These are phyloP conservation scores for Rasamsonia emersonii DNA, from an alignment of 2,329 filamentous ascomycete species.

Conservation along the genomic window DNA sequence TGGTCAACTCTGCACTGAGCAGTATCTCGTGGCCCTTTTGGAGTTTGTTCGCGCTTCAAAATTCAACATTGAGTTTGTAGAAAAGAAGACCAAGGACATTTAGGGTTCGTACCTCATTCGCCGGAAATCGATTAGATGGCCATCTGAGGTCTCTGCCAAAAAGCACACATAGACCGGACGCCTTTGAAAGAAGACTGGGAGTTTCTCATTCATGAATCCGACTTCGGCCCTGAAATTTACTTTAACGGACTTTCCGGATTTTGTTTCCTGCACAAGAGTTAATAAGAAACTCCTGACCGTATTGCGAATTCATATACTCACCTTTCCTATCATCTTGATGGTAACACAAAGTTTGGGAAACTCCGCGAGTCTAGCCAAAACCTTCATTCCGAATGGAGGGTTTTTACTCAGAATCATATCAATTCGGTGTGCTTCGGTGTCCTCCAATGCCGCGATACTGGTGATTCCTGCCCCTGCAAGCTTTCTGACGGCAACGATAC, in stretches of 20 bases:
- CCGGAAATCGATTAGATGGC: slow-evolving; percentile 59
- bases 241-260: slow-evolving; percentile 38
- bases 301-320: slow-evolving; percentile 24
- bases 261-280: slow-evolving; percentile 19
- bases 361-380: slow-evolving; percentile 54
- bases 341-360: slow-evolving; percentile 63
- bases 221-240: slow-evolving; percentile 59
- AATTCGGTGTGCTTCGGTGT: slow-evolving; percentile 60
- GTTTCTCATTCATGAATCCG: slow-evolving; percentile 60
- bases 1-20: slow-evolving; percentile 50
- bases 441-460: slow-evolving; percentile 61
- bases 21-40: slow-evolving; percentile 52
- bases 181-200: slow-evolving; percentile 54
- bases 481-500: slow-evolving; percentile 65
- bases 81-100: too few relatives aligned
- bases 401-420: slow-evolving; percentile 70
- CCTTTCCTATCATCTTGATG: slow-evolving; percentile 43
- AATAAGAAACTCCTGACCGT: slow-evolving; percentile 15
- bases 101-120: slow-evolving; percentile 42
- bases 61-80: slow-evolving; percentile 21
- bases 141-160: slow-evolving; percentile 62
- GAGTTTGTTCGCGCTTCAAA: slow-evolving; percentile 53
- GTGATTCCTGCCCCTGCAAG: slow-evolving; percentile 62
- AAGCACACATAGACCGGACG: slow-evolving; percentile 63
- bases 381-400: slow-evolving; percentile 68